Evolutionary conservation across 768 basidiomycete species (phyloP).

Genomic region (Lanmaoa rubissima): DNA sequence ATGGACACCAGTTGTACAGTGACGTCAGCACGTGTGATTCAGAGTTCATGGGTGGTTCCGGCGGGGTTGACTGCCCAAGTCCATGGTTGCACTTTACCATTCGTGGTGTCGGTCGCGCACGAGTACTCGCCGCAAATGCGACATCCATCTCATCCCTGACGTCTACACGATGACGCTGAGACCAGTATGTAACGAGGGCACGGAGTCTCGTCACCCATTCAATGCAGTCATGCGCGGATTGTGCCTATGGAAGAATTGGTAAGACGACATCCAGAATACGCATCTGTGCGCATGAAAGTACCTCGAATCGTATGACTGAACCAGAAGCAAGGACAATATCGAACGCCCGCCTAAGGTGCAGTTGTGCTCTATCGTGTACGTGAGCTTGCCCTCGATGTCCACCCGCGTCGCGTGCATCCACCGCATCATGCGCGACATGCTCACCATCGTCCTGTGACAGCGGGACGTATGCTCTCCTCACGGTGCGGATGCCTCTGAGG

Average conservation of each 20-base stretch:
- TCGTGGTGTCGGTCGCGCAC: conserved; percentile 60
- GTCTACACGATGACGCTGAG: conserved; percentile 67
- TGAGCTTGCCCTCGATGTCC: conserved; percentile 53
- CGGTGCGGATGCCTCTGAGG: conserved; percentile 61
- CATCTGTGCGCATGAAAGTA: conserved; percentile 32
- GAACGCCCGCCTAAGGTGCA: conserved; percentile 68
- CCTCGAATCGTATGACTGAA: conserved; percentile 74
- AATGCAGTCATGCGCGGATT: conserved; percentile 61
- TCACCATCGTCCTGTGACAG: conserved; percentile 30
- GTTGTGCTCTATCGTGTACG: conserved; percentile 40
- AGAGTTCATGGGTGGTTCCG: conserved; percentile 52
- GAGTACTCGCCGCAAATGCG: conserved; percentile 48
- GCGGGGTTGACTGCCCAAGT: conserved; percentile 41
- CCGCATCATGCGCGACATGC: conserved; percentile 25
- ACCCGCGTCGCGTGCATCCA: conserved; percentile 64
- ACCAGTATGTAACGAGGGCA: conserved; percentile 77
- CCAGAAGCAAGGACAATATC: conserved; percentile 74
- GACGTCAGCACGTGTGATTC: conserved; percentile 58
- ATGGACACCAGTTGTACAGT: conserved; percentile 85
- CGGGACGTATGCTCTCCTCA: conserved; percentile 52
- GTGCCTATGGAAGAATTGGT: conserved; percentile 42
- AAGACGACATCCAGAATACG: not conserved
- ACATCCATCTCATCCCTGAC: conserved; percentile 81
- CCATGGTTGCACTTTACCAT: conserved; percentile 30
- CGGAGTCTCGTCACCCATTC: conserved; percentile 86